These are phyloP conservation scores for Cladosporium sp. DNA, from an alignment of 2,329 filamentous ascomycete species.

Conservation along the genomic window DNA sequence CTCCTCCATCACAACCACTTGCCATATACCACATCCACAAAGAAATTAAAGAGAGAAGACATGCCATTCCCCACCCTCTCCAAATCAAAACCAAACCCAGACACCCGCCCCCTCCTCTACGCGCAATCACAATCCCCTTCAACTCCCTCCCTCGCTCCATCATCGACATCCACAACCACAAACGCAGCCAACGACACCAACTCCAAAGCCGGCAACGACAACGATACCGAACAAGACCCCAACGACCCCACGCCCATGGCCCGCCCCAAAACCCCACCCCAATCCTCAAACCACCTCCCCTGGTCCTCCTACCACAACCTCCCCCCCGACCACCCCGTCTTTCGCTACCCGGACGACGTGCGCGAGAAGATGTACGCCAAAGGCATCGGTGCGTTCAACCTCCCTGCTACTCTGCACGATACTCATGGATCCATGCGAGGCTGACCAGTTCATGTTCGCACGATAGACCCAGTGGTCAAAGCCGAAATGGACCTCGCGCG, in stretches of 20 bases:
- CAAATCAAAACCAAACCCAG: neutral
- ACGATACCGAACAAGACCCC: too few species aligned
- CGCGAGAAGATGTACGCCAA: slow-evolving; percentile 10
- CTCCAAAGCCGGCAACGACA: too few species aligned
- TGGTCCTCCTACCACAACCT: slow-evolving; percentile 15
- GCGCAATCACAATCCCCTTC: neutral
- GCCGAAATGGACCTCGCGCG: slow-evolving; percentile 14
- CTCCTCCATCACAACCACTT: neutral
- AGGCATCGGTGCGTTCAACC: slow-evolving; percentile 3
- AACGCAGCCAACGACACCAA: neutral
- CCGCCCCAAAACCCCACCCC: slow-evolving; percentile 14
- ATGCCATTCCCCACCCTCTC: slow-evolving; percentile 14
- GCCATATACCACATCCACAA: neutral
- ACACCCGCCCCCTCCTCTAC: neutral
- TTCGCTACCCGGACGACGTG: neutral
- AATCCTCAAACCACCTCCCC: slow-evolving; percentile 6
- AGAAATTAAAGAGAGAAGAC: neutral
- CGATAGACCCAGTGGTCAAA: slow-evolving; percentile 7
- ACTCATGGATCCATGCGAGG: too few species aligned
- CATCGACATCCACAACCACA: neutral
- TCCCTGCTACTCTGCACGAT: too few species aligned
- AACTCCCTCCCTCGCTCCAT: neutral
- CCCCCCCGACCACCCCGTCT: slow-evolving; percentile 9
- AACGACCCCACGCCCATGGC: neutral
- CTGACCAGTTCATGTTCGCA: neutral